Conservation (phyloP, 805 yeast genomes). For the Hanseniaspora meyeri region DNA sequence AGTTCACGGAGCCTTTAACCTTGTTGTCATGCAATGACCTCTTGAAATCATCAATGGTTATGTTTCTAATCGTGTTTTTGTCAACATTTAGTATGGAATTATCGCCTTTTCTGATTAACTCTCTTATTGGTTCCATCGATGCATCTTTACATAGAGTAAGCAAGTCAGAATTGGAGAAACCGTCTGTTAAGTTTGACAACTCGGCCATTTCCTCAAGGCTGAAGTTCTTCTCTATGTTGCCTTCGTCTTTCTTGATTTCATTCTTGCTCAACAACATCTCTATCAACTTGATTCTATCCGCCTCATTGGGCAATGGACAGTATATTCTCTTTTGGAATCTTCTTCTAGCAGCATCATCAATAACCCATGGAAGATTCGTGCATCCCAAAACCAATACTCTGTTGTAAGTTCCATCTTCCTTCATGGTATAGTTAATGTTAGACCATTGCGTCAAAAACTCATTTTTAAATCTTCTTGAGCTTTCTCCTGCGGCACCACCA, state of each 20-base stretch:
- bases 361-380: slow-evolving; percentile 92
- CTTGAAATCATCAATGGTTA: slow-evolving; percentile 59
- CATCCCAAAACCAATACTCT: slow-evolving; percentile 88
- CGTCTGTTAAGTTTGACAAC: slow-evolving; percentile 45
- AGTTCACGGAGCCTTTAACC: slow-evolving; percentile 79
- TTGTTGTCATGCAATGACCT: slow-evolving; percentile 48
- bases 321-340: slow-evolving; percentile 84
- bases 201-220: not conserved
- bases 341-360: slow-evolving; percentile 92
- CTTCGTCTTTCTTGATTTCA: not conserved
- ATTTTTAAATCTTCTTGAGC: slow-evolving; percentile 78
- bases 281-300: slow-evolving; percentile 65
- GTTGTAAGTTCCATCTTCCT: slow-evolving; percentile 28
- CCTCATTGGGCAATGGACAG: slow-evolving; percentile 84
- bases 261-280: slow-evolving; percentile 45
- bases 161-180: slow-evolving; percentile 85
- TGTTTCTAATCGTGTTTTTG: slow-evolving; percentile 66
- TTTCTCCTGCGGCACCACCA: slow-evolving; percentile 51
- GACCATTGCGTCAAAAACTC: slow-evolving; percentile 94
- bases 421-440: slow-evolving; percentile 61
- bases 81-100: slow-evolving; percentile 48
- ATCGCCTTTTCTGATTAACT: slow-evolving; percentile 52
- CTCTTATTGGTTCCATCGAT: slow-evolving; percentile 93
- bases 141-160: slow-evolving; percentile 92
- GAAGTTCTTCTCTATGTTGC: not conserved